Conservation (phyloP, 371 early-diverging fungal species). For the Choanephora cucurbitarum region DNA sequence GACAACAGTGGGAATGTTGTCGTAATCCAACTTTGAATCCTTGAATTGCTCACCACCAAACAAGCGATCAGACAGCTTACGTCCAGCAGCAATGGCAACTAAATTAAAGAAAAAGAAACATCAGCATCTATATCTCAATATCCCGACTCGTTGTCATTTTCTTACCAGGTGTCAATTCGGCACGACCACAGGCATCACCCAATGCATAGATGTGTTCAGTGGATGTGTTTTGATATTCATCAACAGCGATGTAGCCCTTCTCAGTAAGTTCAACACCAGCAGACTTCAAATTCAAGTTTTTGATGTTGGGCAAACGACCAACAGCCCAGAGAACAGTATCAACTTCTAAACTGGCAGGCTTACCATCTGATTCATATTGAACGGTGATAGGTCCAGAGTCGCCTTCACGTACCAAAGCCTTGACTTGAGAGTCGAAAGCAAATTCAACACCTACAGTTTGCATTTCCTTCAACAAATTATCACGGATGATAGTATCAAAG, state of each 20-base stretch:
- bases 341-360: slow-evolving; percentile 45
- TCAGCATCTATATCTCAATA: not conserved
- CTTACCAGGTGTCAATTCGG: slow-evolving; percentile 89
- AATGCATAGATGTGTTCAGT: slow-evolving; percentile 79
- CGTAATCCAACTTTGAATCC: slow-evolving; percentile 86
- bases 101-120: slow-evolving; percentile 6
- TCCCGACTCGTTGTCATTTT: no score
- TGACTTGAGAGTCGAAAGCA: slow-evolving; percentile 66
- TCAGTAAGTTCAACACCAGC: slow-evolving; percentile 66
- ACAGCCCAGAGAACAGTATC: slow-evolving; percentile 86
- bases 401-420: slow-evolving; percentile 42
- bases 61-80: slow-evolving; percentile 89
- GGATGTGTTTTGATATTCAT: slow-evolving; percentile 88
- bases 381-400: slow-evolving; percentile 46
- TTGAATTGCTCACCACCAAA: slow-evolving; percentile 75
- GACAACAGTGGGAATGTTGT: slow-evolving; percentile 93
- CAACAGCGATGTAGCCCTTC: slow-evolving; percentile 72
- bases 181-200: slow-evolving; percentile 93
- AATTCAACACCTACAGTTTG: slow-evolving; percentile 72
- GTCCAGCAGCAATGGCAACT: slow-evolving; percentile 95
- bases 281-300: slow-evolving; percentile 67
- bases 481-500: slow-evolving; percentile 90
- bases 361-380: slow-evolving; percentile 42
- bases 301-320: slow-evolving; percentile 83
- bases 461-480: slow-evolving; percentile 81